Percentiles rank a stretch among this genome's conserved stretches.
Conservation (phyloP, 2,329 filamentous ascomycete genomes). For the Grosmannia huntii region DNA sequence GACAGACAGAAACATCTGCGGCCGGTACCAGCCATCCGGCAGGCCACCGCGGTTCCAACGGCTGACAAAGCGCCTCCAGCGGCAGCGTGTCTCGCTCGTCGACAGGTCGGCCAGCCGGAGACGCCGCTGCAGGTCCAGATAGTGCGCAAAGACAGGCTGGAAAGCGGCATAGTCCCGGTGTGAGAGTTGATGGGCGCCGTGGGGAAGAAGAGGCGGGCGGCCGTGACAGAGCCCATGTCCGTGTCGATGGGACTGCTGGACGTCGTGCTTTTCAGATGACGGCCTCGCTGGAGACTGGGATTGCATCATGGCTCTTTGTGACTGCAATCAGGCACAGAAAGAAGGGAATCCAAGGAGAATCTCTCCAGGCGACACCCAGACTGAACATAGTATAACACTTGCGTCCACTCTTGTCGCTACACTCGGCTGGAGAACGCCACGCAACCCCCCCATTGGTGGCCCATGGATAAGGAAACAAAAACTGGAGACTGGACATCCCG, state of each 20-base stretch:
- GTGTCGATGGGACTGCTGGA: background rate
- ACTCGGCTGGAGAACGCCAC: too few relatives aligned
- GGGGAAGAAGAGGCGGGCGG: constrained; percentile 40
- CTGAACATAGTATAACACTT: too few relatives aligned
- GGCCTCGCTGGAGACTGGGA: too few relatives aligned
- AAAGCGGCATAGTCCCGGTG: constrained; percentile 57
- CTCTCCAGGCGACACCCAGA: too few relatives aligned
- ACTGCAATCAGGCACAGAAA: background rate
- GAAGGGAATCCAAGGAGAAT: background rate
- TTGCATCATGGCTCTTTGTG: too few relatives aligned
- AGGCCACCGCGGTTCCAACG: constrained; percentile 90
- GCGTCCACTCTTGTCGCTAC: too few relatives aligned
- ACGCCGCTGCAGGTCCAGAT: constrained; percentile 79
- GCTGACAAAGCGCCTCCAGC: constrained; percentile 86
- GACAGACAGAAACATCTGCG: constrained; percentile 1
- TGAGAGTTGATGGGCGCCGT: constrained; percentile 49
- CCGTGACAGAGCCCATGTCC: background rate
- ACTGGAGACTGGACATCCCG: background rate
- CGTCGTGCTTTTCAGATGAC: background rate
- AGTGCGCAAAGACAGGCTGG: constrained; percentile 64
- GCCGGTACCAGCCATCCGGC: constrained; percentile 40
- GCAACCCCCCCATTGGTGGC: background rate
- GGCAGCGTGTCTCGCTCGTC: constrained; percentile 62
- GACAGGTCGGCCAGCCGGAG: constrained; percentile 55
- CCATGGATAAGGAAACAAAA: background rate